phyloP scores from a whole-genome alignment of 2,329 filamentous ascomycete species.

The Beauveria pseudobassiana region DNA sequence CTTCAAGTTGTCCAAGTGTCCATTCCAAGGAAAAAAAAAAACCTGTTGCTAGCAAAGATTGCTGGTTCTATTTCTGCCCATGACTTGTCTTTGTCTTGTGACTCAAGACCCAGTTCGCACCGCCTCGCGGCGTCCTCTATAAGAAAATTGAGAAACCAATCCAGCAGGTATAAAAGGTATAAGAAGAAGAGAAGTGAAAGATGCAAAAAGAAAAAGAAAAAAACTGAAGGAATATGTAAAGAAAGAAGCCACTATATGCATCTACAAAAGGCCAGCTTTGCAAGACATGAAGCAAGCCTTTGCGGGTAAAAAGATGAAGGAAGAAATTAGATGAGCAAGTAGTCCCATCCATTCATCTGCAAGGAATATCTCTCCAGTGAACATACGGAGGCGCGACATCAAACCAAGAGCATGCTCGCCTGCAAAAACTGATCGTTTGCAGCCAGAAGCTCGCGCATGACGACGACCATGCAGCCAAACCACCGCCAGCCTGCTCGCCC shows the following conservation, averaged over 20 bases:
- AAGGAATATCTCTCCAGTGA: conserved; percentile 95
- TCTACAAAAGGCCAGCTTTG: conserved; percentile 17
- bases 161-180: conserved; percentile 18
- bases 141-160: conserved; percentile 14
- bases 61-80: conserved; percentile 4
- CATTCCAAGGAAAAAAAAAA: neutral
- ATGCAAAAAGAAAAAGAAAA: conserved; percentile 14
- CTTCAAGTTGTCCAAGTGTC: neutral
- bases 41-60: neutral
- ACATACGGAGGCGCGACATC: conserved; percentile 54
- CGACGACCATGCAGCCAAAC: conserved; percentile 73
- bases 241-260: conserved; percentile 17
- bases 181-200: conserved; percentile 18
- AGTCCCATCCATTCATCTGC: conserved; percentile 86
- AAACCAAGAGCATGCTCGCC: conserved; percentile 28
- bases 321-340: conserved; percentile 65
- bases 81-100: conserved; percentile 7
- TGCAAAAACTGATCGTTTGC: conserved; percentile 51
- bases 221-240: conserved; percentile 19
- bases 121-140: conserved; percentile 37
- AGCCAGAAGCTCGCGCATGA: conserved; percentile 84
- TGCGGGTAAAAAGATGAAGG: conserved; percentile 10
- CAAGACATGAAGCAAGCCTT: neutral
- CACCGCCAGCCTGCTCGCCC: conserved; percentile 72
- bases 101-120: conserved; percentile 13